Base-by-base conservation (phyloP, 495 filamentous ascomycete species). In the Podospora australis region DNA sequence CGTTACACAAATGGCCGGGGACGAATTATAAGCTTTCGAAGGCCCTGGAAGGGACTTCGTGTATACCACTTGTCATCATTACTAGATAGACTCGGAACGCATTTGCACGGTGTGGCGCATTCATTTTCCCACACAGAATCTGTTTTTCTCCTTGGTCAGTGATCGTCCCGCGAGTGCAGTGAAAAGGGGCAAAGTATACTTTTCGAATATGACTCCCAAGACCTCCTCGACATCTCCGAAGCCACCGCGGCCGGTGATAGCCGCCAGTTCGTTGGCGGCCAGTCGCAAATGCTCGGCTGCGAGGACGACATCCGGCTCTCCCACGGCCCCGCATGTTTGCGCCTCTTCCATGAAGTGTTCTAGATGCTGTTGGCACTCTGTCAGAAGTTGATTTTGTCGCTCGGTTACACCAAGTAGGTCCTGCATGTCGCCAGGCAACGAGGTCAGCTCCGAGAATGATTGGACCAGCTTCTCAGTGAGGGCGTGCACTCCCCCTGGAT, bases 191-290 rank as follows among this genome's bases (percentile, higher is more conserved):
- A 32, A 39, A 23, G 6, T 6, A 29, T 60, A 92, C 86, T 95
- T 97, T 65, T 99, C 91, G 70, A 99, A 97, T 2, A 99, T 90
- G 30, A 97, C 91, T 1, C 94, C 94, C 49, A 99, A 68, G 2
- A 97, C 89, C 58, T 97, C 92, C 66, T 99, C 91, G 24, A 99
- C 88, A 75, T 99, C 92, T 2, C 88, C 90, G 34, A 77, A 78
- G 49, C 87, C 86, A 2, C 90, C 92, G 47, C 80, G 81, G 2
- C 92, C 92, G 3, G 89, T 97, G 50, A 96, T 95, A 54, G 82
- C 80, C 2, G 87, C 84, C 9, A 99, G 70, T 45, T 78, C 78
- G 25, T 83, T 82, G 2, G 90, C 94, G 11, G 91, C 90, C 39
- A 77, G 78, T 25, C 92, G 86, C 44, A 97, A 67, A 60, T 87